Base-by-base conservation (phyloP, 768 basidiomycete genomes). In the Mycena amicta region DNA sequence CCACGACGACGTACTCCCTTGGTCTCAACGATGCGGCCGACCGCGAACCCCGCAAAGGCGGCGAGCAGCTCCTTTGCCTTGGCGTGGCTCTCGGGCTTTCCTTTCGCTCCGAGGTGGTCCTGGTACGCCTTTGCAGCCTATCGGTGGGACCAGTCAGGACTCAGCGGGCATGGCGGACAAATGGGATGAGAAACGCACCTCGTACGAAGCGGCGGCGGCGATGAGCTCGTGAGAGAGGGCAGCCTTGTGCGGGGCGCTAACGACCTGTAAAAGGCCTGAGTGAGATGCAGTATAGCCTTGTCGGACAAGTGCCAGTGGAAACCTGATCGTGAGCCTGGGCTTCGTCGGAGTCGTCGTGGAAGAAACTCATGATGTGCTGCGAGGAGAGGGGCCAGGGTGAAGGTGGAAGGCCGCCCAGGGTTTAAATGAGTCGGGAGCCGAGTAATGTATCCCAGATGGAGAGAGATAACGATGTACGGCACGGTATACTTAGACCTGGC, bases 41-140 rank as follows among this genome's bases (percentile, higher is more conserved):
- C 57, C 64, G 79, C 75, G 20, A 64, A 72, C 58, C 76, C 83
- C 37, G 67, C 56, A 30, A 76, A 61, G 39, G 69, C 83, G 50
- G 82, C 83, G 37, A 80, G 26, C 53, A 74, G 57, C 71, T 80
- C 72, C 70, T 84, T 83, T 26, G 76, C 77, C 65, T 68, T 71
- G 20, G 66, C 72, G 64, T 84, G 83, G 49, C 2, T 55, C 28
- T 59, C 67, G 4, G 74, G 68, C 66, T 75, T 55, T 50, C 83
- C 83, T 5, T 82, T 67, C 28, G 54, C 63, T 43, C 39, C 72
- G 25, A 55, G 8, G 70, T 85, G 83, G 0, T 78, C 55, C 62
- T 85, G 72, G 61, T 74, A 84, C 4, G 77, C 75, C 65, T 80
- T 83, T 54, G 72, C 73, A 53, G 83, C 83, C 80, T 77, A n/a